These are phyloP conservation scores for Yamadazyma olivae DNA, from an alignment of 805 yeast genomes.

Conservation along the genomic window DNA sequence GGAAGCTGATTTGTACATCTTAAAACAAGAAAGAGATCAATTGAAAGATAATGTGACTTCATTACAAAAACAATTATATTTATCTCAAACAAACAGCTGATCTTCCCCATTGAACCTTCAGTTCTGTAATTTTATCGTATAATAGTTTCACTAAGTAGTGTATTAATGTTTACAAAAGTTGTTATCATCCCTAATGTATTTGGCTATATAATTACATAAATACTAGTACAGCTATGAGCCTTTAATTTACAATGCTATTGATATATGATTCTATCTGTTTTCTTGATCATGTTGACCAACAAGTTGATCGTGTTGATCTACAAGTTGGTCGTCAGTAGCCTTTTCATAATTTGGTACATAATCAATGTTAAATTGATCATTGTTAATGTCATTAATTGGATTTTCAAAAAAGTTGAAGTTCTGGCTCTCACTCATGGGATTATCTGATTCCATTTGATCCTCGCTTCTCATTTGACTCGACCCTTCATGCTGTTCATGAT, in stretches of 20 bases:
- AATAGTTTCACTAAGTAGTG: not conserved
- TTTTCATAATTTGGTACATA: constrained; percentile 34
- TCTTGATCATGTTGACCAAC: too few relatives aligned
- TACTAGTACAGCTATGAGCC: too few relatives aligned
- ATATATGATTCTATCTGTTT: too few relatives aligned
- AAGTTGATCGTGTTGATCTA: too few relatives aligned
- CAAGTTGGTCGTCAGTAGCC: constrained; percentile 24
- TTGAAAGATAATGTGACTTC: constrained; percentile 58
- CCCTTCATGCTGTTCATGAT: not conserved
- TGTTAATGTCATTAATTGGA: constrained; percentile 10
- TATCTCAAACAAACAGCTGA: constrained; percentile 13
- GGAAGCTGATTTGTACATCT: constrained; percentile 78
- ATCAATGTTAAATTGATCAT: constrained; percentile 21
- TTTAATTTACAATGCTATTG: too few relatives aligned
- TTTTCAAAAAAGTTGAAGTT: constrained; percentile 6
- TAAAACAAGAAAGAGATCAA: constrained; percentile 81
- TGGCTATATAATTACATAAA: not conserved
- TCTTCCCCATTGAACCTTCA: not conserved
- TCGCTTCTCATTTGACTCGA: not conserved
- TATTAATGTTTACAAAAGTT: not conserved
- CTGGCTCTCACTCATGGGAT: not conserved
- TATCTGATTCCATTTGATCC: not conserved
- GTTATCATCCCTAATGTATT: not conserved
- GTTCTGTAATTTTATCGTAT: constrained; percentile 1
- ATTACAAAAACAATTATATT: constrained; percentile 55